Conservation (phyloP, 2,329 filamentous ascomycete species). For the Fusarium nygamai region DNA sequence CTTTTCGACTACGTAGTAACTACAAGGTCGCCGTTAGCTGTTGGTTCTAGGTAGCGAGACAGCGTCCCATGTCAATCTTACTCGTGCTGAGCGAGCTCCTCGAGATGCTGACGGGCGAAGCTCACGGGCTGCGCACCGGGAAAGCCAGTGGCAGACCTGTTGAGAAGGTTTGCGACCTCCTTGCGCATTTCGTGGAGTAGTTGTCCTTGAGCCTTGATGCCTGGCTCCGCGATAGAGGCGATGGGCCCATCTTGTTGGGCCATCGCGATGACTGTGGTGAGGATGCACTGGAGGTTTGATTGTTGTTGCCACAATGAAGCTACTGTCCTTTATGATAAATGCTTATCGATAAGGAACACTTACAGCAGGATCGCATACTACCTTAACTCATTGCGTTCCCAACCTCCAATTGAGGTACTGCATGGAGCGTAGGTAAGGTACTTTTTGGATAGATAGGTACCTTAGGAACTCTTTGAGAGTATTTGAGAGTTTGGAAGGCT, state of each 20-base stretch:
- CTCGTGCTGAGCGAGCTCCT: slow-evolving; percentile 84
- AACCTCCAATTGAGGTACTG: background rate
- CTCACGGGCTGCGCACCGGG: slow-evolving; percentile 95
- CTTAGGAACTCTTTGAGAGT: background rate
- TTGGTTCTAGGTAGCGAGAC: background rate
- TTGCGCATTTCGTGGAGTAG: slow-evolving; percentile 71
- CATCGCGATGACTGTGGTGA: slow-evolving; percentile 37
- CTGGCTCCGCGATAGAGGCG: slow-evolving; percentile 67
- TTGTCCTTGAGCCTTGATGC: slow-evolving; percentile 71
- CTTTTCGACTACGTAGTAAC: slow-evolving; percentile 98
- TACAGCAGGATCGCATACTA: background rate
- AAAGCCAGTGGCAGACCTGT: slow-evolving; percentile 74
- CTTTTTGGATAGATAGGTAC: no score
- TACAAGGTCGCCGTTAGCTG: slow-evolving; percentile 45
- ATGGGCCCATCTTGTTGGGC: slow-evolving; percentile 51
- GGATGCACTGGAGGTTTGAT: background rate
- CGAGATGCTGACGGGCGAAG: slow-evolving; percentile 82
- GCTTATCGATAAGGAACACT: slow-evolving; percentile 22
- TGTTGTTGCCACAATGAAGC: slow-evolving; percentile 11
- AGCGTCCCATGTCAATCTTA: slow-evolving; percentile 49
- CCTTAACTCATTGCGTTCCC: background rate
- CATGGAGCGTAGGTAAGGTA: background rate
- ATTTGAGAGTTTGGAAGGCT: background rate
- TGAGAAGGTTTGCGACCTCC: slow-evolving; percentile 81
- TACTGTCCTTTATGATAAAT: slow-evolving; percentile 2